These are phyloP conservation scores for Colletotrichum eremochloae DNA, from an alignment of 2,329 filamentous ascomycete genomes.

Conservation along the genomic window DNA sequence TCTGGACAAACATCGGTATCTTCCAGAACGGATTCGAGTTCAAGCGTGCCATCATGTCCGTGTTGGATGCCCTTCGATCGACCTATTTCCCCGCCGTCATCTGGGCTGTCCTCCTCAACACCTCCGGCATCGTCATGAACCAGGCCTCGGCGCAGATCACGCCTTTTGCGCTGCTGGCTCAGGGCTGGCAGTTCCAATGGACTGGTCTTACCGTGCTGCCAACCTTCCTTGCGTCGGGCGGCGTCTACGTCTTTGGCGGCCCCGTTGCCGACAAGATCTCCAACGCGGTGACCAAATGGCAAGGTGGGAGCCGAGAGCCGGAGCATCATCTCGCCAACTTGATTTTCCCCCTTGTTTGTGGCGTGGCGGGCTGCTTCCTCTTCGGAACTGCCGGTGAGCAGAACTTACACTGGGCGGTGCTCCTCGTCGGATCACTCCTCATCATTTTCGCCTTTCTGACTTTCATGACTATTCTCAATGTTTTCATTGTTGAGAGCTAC, in stretches of 20 bases:
- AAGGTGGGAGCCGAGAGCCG: slow-evolving; percentile 48
- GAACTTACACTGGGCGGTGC: slow-evolving; percentile 47
- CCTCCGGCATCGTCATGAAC: slow-evolving; percentile 48
- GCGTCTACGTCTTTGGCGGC: slow-evolving; percentile 47
- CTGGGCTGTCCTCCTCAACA: slow-evolving; percentile 50
- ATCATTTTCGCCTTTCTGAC: slow-evolving; percentile 49
- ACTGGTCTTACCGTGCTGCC: slow-evolving; percentile 48
- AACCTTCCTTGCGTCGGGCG: slow-evolving; percentile 41
- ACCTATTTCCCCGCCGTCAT: slow-evolving; percentile 51
- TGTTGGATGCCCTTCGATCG: slow-evolving; percentile 50
- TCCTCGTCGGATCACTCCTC: slow-evolving; percentile 48
- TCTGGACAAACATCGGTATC: slow-evolving; percentile 51
- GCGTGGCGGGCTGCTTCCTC: slow-evolving; percentile 49
- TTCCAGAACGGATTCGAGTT: slow-evolving; percentile 49
- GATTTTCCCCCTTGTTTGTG: slow-evolving; percentile 48
- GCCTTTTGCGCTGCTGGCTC: slow-evolving; percentile 32
- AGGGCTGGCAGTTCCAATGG: slow-evolving; percentile 49
- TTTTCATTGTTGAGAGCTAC: slow-evolving; percentile 52
- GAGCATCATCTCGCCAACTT: slow-evolving; percentile 52
- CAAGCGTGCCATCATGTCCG: slow-evolving; percentile 43
- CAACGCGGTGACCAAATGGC: slow-evolving; percentile 48
- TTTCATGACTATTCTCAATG: slow-evolving; percentile 48
- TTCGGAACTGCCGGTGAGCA: slow-evolving; percentile 49
- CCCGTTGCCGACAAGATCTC: slow-evolving; percentile 49
- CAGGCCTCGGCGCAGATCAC: slow-evolving; percentile 47